phyloP scores from a whole-genome alignment of 768 basidiomycete genomes.

The Hericium alpestre region DNA sequence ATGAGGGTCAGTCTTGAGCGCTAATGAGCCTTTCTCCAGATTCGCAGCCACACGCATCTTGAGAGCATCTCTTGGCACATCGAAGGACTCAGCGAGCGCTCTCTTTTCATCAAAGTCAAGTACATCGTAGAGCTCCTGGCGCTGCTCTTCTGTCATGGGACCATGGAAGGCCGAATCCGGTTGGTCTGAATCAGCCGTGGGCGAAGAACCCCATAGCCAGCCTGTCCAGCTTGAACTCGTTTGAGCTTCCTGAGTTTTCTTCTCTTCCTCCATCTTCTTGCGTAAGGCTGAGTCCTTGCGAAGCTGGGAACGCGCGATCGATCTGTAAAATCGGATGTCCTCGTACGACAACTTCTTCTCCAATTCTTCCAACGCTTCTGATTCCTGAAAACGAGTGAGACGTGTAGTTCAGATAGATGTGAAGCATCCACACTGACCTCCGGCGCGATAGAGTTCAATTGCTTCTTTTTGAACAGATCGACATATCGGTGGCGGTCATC shows the following conservation, averaged over 20 bases:
- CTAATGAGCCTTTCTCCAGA: constrained; percentile 81
- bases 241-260: constrained; percentile 40
- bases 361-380: constrained; percentile 43
- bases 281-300: constrained; percentile 72
- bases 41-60: constrained; percentile 66
- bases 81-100: constrained; percentile 57
- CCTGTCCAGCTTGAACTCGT: constrained; percentile 45
- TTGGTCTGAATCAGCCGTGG: constrained; percentile 21
- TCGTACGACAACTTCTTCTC: constrained; percentile 85
- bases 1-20: constrained; percentile 68
- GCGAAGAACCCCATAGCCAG: constrained; percentile 79
- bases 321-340: constrained; percentile 94
- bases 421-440: constrained; percentile 33
- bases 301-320: constrained; percentile 80
- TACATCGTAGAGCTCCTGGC: constrained; percentile 78
- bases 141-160: constrained; percentile 81
- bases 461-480: constrained; percentile 70
- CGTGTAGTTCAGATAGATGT: neutral
- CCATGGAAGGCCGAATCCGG: constrained; percentile 52
- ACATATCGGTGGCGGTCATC: constrained; percentile 84
- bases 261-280: constrained; percentile 58
- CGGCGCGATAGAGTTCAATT: constrained; percentile 40
- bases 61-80: constrained; percentile 69
- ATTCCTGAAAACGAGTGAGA: constrained; percentile 30
- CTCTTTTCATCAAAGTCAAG: constrained; percentile 89